Base-by-base conservation (phyloP, 108 stramenopile species). In the Nitzschia sp. region DNA sequence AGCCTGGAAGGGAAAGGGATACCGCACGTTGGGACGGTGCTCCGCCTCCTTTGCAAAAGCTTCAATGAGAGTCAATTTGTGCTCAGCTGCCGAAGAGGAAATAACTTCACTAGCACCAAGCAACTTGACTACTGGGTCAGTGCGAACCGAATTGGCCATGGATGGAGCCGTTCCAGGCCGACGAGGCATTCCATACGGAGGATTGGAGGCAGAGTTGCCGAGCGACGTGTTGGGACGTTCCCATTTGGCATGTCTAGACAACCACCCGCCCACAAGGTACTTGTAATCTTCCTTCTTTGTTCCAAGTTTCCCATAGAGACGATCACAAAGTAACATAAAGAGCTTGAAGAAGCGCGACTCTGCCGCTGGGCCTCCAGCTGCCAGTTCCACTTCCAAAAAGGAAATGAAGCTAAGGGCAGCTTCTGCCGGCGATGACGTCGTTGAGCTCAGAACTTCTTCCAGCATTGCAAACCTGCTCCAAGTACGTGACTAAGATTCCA, bases 81-180 rank as follows among this genome's bases (percentile, higher is more conserved):
- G 51, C n/a, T 15, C 24, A 10, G 69, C 52, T 10, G 41, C 44
- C 44, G 61, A 21, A 22, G 61, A 19, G 43, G 17, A 43, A 11
- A 42, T 46, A 3, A 43, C 22, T 26, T 53, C 41, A 10, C 39
- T 22, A 19, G 64, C 78, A 19, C 84, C 75, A n/a, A 94, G 67
- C 26, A 94, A 70, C 48, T 86, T 74, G 17, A 94, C 82, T 24
- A 94, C 83, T 7, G 92, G 89, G 80, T 94, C 92, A 12, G 63
- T 42, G 20, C 79, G 76, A 24, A 82, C 63, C n/a, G 82, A 76
- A 40, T 64, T 38, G 34, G 43, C 37, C 6, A 65, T 53, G 9
- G 65, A 10, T 15, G 65, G 34, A 48, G 56, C 41, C n/a, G 38
- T 61, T 48, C 46, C 46, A 19, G 57, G 69, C 22, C 72, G 55